Conservation (phyloP, 106 monocot species). For the Amphibolis antarctica region DNA sequence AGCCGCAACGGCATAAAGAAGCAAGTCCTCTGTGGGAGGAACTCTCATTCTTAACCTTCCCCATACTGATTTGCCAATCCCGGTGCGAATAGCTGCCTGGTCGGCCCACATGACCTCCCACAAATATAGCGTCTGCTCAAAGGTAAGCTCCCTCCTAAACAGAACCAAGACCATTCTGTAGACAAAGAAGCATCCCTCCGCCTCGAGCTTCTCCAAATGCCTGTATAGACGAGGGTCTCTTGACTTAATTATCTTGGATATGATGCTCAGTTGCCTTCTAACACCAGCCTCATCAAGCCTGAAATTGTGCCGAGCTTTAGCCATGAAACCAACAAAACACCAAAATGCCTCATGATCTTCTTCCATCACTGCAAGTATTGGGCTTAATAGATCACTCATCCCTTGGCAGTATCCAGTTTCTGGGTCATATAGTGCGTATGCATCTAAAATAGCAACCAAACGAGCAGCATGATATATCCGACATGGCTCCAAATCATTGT, state of each 20-base stretch:
- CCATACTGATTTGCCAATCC: slow-evolving; percentile 52
- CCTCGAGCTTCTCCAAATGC: slow-evolving; percentile 72
- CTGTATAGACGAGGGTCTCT: slow-evolving; percentile 59
- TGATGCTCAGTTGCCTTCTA: slow-evolving; percentile 48
- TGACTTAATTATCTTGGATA: slow-evolving; percentile 67
- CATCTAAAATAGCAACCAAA: slow-evolving; percentile 61
- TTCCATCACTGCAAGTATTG: slow-evolving; percentile 64
- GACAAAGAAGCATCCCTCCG: slow-evolving; percentile 89
- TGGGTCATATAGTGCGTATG: slow-evolving; percentile 69
- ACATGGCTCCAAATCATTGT: slow-evolving; percentile 63
- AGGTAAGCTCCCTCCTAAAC: slow-evolving; percentile 67
- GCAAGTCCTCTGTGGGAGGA: slow-evolving; percentile 60
- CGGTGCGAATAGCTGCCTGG: slow-evolving; percentile 67
- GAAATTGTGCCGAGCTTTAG: slow-evolving; percentile 78
- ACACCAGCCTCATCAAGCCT: slow-evolving; percentile 89
- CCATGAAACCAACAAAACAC: slow-evolving; percentile 94
- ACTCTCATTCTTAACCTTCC: slow-evolving; percentile 45
- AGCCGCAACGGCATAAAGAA: slow-evolving; percentile 85
- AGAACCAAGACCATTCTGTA: slow-evolving; percentile 92
- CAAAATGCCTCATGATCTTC: slow-evolving; percentile 75
- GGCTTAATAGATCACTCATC: slow-evolving; percentile 82
- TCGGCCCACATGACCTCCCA: slow-evolving; percentile 99
- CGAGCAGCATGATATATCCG: slow-evolving; percentile 75
- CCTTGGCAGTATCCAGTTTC: slow-evolving; percentile 94
- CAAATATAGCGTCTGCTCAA: slow-evolving; percentile 69